These are phyloP conservation scores for Talaromyces thailandensis DNA, from an alignment of 495 filamentous ascomycete species.

Conservation along the genomic window DNA sequence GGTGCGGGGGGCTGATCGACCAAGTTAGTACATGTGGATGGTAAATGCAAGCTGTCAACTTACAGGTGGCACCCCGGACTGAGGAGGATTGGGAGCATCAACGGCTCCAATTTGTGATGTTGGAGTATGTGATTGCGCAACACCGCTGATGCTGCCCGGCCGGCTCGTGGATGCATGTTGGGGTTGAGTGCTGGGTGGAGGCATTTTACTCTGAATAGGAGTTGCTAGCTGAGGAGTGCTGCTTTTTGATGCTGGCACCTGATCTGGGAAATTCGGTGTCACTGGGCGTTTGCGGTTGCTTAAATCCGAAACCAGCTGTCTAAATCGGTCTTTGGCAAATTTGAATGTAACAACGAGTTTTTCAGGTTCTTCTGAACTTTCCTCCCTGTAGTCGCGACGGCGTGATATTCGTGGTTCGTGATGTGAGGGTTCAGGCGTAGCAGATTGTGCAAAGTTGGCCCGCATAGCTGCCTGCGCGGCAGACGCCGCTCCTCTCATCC, in stretches of 20 bases:
- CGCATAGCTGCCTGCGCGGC: constrained; percentile 67
- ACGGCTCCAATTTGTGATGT: constrained; percentile 53
- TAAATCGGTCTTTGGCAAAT: constrained; percentile 53
- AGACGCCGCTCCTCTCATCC: constrained; percentile 74
- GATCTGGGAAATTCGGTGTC: constrained; percentile 10
- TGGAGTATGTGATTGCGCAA: constrained; percentile 19
- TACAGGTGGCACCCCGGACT: constrained; percentile 48
- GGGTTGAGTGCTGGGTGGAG: constrained; percentile 39
- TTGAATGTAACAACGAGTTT: constrained; percentile 64
- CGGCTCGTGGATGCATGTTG: constrained; percentile 21
- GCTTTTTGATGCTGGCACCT: constrained; percentile 37
- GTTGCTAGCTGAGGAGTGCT: constrained; percentile 43
- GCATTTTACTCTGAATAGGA: constrained; percentile 50
- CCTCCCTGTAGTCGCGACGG: constrained; percentile 57
- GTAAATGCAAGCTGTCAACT: constrained; percentile 19
- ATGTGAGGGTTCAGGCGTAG: constrained; percentile 75
- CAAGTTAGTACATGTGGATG: constrained; percentile 5
- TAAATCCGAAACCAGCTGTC: constrained; percentile 48
- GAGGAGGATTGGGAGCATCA: constrained; percentile 50
- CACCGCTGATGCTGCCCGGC: constrained; percentile 19
- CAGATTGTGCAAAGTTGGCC: constrained; percentile 73
- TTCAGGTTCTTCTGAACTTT: constrained; percentile 56
- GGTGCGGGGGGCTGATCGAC: constrained; percentile 61
- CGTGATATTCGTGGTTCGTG: constrained; percentile 62
- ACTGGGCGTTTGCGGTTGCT: constrained; percentile 30